A percentile compares a stretch with the other conserved stretches of the same genome.
Evolutionary conservation across 805 yeast genomes (phyloP).

Genomic region (Isabelozyma rhagii): DNA sequence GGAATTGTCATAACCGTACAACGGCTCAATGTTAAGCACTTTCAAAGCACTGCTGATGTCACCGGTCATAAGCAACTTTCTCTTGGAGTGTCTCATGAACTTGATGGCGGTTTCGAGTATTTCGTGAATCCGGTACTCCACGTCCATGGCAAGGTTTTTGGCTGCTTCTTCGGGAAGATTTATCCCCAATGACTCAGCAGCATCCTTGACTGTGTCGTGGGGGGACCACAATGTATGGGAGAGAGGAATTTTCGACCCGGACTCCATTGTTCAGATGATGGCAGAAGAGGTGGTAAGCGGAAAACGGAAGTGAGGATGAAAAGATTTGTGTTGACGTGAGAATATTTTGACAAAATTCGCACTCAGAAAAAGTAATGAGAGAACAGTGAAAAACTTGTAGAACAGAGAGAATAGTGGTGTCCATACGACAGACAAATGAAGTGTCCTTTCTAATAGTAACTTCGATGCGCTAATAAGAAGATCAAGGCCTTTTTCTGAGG

Average conservation of each 20-base stretch:
- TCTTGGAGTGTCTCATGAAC: constrained; percentile 91
- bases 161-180: constrained; percentile 88
- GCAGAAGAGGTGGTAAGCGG: not conserved
- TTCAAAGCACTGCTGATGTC: constrained; percentile 81
- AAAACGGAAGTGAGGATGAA: not conserved
- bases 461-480: too few species aligned
- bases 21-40: constrained; percentile 87
- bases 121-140: constrained; percentile 96
- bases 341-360: not conserved
- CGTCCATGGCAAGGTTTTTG: constrained; percentile 95
- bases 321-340: not conserved
- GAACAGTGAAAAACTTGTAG: not conserved
- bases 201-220: constrained; percentile 93
- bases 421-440: too few species aligned
- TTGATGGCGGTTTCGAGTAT: constrained; percentile 93
- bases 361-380: not conserved
- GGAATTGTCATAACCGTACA: constrained; percentile 79
- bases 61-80: constrained; percentile 73
- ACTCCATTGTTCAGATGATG: constrained; percentile 23
- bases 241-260: constrained; percentile 48
- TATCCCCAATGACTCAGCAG: constrained; percentile 88
- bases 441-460: too few species aligned
- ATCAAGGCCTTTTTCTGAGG: too few species aligned
- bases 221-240: constrained; percentile 98
- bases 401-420: too few species aligned